Conservation (phyloP, 176 grass and related monocot species). For the Aegilops umbellulata region DNA sequence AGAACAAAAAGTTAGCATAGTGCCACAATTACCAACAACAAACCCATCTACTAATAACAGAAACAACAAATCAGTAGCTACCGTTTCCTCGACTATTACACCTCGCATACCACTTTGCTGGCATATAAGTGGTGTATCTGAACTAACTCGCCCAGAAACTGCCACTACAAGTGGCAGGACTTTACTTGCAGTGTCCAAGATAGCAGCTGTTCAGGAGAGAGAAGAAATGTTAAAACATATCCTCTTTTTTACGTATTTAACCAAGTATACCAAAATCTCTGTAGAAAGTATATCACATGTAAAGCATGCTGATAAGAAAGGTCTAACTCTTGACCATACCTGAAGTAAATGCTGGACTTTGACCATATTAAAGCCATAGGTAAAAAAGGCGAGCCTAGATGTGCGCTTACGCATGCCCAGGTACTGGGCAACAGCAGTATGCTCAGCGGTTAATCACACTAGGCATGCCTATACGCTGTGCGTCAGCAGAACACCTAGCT, state of each 20-base stretch:
- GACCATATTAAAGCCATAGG: neutral
- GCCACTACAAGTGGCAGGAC: conserved; percentile 82
- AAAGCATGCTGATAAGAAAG: neutral
- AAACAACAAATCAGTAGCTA: conserved; percentile 28
- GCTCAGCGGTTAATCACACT: neutral
- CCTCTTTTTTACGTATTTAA: neutral
- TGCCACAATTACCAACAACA: neutral
- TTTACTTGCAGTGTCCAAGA: conserved; percentile 82
- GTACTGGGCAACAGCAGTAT: neutral
- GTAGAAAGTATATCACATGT: conserved; percentile 23
- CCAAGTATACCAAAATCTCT: neutral
- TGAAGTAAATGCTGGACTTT: neutral
- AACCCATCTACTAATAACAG: neutral
- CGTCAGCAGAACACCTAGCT: neutral
- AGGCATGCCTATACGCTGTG: neutral
- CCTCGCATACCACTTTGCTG: conserved; percentile 93
- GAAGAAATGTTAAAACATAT: conserved; percentile 7
- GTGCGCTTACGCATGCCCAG: neutral
- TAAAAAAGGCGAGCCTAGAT: neutral
- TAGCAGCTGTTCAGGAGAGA: conserved; percentile 46
- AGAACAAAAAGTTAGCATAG: conserved; percentile 13
- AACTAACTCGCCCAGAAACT: conserved; percentile 79
- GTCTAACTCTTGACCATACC: neutral
- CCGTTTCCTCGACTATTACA: conserved; percentile 86
- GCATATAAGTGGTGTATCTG: conserved; percentile 83